These are phyloP conservation scores for Fraxinus latifolia DNA, from an alignment of 305 asterid genomes.

Conservation along the genomic window DNA sequence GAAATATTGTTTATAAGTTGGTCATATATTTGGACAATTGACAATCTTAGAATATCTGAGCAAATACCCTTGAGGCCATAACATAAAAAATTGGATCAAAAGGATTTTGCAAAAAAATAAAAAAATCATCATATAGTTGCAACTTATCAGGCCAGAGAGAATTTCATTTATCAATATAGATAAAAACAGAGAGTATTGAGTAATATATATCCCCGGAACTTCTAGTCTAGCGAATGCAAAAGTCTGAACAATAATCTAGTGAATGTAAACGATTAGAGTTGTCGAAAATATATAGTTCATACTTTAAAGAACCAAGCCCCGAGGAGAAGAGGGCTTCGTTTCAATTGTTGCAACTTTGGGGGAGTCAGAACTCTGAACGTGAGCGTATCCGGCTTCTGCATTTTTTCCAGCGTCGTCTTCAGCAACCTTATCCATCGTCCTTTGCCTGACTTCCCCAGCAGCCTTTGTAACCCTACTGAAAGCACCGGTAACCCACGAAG, in stretches of 20 bases:
- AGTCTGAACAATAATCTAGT: background rate
- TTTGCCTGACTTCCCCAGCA: constrained; percentile 71
- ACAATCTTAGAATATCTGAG: background rate
- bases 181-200: background rate
- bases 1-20: background rate
- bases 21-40: background rate
- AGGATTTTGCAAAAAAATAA: background rate
- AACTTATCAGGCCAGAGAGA: background rate
- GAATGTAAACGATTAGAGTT: constrained; percentile 6
- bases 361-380: constrained; percentile 19
- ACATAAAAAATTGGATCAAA: background rate
- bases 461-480: constrained; percentile 56
- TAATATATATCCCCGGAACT: constrained; percentile 11
- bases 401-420: constrained; percentile 51
- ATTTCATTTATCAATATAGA: background rate
- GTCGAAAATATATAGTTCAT: constrained; percentile 21
- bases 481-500: constrained; percentile 76
- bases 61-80: background rate
- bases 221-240: constrained; percentile 16
- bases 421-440: constrained; percentile 55
- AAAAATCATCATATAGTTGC: background rate
- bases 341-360: constrained; percentile 18
- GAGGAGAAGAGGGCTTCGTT: constrained; percentile 47
- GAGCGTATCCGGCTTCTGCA: constrained; percentile 36
- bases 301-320: constrained; percentile 52